Conservation (phyloP, 805 yeast species). For the Yarrowia sp. region DNA sequence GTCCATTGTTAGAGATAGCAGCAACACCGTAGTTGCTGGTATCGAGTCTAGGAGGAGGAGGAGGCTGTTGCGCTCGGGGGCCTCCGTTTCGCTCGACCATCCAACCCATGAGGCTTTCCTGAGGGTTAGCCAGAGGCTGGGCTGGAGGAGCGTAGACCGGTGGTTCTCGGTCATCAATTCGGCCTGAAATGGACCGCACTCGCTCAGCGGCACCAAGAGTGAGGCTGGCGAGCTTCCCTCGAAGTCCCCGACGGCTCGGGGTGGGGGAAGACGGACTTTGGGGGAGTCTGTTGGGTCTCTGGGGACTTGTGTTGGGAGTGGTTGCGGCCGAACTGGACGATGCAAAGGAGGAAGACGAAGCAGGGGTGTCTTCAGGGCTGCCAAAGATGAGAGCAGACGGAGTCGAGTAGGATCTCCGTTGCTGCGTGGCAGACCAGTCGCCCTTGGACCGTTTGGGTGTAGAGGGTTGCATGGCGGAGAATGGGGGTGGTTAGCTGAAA, state of each 20-base stretch:
- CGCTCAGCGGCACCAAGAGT: conserved; percentile 37
- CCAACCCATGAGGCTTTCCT: conserved; percentile 36
- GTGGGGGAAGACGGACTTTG: conserved; percentile 33
- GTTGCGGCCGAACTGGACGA: conserved; percentile 15
- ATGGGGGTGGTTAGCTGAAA: neutral
- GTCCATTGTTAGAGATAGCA: conserved; percentile 1
- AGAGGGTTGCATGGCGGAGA: conserved; percentile 23
- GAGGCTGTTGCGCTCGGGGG: neutral
- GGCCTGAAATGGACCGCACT: conserved; percentile 31
- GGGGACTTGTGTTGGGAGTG: conserved; percentile 36
- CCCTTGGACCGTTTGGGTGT: conserved; percentile 37
- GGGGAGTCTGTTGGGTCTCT: conserved; percentile 9
- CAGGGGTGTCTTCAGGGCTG: conserved; percentile 21
- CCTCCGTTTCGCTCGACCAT: conserved; percentile 31
- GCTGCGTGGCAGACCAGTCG: conserved; percentile 6
- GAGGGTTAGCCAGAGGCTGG: conserved; percentile 29
- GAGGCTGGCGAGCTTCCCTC: conserved; percentile 37
- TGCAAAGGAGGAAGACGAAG: conserved; percentile 32
- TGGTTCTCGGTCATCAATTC: conserved; percentile 25
- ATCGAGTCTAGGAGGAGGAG: conserved; percentile 24
- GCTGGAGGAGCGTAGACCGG: conserved; percentile 11
- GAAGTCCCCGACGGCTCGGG: conserved; percentile 19
- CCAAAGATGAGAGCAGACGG: conserved; percentile 31
- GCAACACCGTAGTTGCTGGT: conserved; percentile 12
- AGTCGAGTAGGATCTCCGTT: conserved; percentile 26